Evolutionary conservation across 805 yeast species (phyloP).

Genomic region (Blastobotrys robertii): DNA sequence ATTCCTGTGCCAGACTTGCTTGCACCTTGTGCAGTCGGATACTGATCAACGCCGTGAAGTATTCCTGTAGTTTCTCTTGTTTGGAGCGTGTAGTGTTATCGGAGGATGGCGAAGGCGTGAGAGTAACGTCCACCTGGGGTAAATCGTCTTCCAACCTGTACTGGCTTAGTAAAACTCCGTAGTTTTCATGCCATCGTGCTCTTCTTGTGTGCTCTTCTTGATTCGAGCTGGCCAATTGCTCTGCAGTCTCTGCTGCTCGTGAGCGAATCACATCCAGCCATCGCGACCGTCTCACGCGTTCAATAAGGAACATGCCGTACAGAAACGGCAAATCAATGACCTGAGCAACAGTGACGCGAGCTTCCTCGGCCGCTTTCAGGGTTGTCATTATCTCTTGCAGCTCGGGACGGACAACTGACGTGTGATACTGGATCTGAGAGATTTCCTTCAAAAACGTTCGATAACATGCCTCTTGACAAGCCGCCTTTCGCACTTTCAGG

Average conservation of each 20-base stretch:
- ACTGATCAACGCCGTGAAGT: too few relatives aligned
- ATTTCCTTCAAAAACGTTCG: constrained; percentile 11
- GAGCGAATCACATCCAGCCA: constrained; percentile 20
- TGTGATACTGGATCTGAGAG: constrained; percentile 22
- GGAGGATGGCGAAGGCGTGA: not conserved
- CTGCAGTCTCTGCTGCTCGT: constrained; percentile 29
- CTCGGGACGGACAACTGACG: constrained; percentile 21
- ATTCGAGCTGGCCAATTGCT: constrained; percentile 45
- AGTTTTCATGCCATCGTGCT: constrained; percentile 53
- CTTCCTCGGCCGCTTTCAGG: constrained; percentile 21
- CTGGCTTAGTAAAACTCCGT: constrained; percentile 29
- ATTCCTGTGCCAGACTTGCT: not conserved
- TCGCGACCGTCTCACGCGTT: constrained; percentile 23
- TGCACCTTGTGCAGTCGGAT: too few relatives aligned
- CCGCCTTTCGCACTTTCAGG: constrained; percentile 4
- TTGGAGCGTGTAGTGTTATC: not conserved
- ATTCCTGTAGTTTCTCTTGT: too few relatives aligned
- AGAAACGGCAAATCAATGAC: constrained; percentile 30
- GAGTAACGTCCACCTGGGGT: constrained; percentile 3
- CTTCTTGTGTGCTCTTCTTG: constrained; percentile 49
- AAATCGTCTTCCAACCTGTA: not conserved
- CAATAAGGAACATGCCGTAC: constrained; percentile 29
- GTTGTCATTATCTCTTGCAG: constrained; percentile 17
- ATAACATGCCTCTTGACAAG: constrained; percentile 4
- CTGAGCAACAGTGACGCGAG: constrained; percentile 24